These are phyloP conservation scores for Kregervanrija pseudodelftensis DNA, from an alignment of 805 yeast species.

Conservation along the genomic window DNA sequence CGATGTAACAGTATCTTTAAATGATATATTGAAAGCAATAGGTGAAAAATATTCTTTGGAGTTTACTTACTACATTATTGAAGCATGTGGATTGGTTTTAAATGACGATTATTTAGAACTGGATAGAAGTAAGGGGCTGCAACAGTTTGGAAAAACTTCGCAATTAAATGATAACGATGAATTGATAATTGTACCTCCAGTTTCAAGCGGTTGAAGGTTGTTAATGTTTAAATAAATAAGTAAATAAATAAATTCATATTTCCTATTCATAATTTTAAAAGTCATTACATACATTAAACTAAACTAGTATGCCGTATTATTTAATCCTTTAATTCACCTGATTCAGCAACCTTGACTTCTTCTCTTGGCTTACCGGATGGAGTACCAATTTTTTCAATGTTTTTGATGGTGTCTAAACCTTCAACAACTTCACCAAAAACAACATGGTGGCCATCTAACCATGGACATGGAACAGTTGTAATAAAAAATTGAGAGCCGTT, in stretches of 20 bases:
- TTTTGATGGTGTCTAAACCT: slow-evolving; percentile 80
- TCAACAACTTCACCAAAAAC: slow-evolving; percentile 90
- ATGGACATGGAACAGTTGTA: slow-evolving; percentile 80
- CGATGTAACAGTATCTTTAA: neutral
- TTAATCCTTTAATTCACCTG: slow-evolving; percentile 44
- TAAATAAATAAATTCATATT: neutral
- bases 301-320: neutral
- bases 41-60: slow-evolving; percentile 10
- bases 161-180: slow-evolving; percentile 13
- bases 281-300: neutral
- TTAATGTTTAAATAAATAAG: too few species aligned
- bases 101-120: slow-evolving; percentile 22
- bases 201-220: slow-evolving; percentile 21
- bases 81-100: slow-evolving; percentile 22
- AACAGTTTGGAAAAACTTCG: slow-evolving; percentile 6
- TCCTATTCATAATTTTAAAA: neutral
- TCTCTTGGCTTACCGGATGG: slow-evolving; percentile 39
- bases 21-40: neutral
- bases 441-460: slow-evolving; percentile 93
- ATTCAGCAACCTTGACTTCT: slow-evolving; percentile 45
- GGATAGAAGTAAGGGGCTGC: slow-evolving; percentile 8
- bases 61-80: slow-evolving; percentile 16
- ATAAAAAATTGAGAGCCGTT: slow-evolving; percentile 97
- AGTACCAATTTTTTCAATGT: slow-evolving; percentile 62
- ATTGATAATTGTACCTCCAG: slow-evolving; percentile 26